Conservation (phyloP, 495 filamentous ascomycete genomes). For the Haplographium delicatum region DNA sequence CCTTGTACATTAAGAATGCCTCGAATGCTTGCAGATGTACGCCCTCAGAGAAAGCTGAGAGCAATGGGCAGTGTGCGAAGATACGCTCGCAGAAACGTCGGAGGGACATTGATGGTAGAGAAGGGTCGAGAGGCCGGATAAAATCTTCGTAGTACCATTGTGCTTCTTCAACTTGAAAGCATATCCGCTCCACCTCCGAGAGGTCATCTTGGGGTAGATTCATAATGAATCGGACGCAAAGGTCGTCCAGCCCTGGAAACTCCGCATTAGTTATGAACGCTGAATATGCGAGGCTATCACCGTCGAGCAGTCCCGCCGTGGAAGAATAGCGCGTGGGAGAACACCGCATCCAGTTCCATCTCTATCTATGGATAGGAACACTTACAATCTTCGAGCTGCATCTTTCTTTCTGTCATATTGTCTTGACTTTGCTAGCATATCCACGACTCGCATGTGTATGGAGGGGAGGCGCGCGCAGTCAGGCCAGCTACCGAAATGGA, state of each 20-base stretch:
- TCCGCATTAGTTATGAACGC: slow-evolving; percentile 10
- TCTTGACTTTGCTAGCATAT: slow-evolving; percentile 39
- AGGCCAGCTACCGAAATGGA: background rate
- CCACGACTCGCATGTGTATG: slow-evolving; percentile 25
- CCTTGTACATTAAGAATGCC: slow-evolving; percentile 90
- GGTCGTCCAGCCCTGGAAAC: slow-evolving; percentile 80
- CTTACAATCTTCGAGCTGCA: slow-evolving; percentile 86
- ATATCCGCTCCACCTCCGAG: slow-evolving; percentile 83
- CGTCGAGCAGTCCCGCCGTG: no score
- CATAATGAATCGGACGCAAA: slow-evolving; percentile 92
- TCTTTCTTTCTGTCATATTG: slow-evolving; percentile 74
- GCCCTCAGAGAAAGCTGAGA: slow-evolving; percentile 71
- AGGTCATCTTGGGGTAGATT: slow-evolving; percentile 91
- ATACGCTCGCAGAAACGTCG: slow-evolving; percentile 79
- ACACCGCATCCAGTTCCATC: no score
- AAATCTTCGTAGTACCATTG: slow-evolving; percentile 99
- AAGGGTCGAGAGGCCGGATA: slow-evolving; percentile 82
- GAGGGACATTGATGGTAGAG: slow-evolving; percentile 76
- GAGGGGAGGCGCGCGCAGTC: slow-evolving; percentile 9
- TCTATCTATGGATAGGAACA: no score
- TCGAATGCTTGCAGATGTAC: slow-evolving; percentile 77
- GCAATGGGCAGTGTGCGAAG: slow-evolving; percentile 86
- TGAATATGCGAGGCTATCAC: background rate
- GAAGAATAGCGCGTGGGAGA: no score
- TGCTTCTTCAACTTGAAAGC: slow-evolving; percentile 97